Percentiles rank a stretch among this genome's conserved stretches.
Conservation (phyloP, 495 filamentous ascomycete genomes). For the Xylaria cubensis region DNA sequence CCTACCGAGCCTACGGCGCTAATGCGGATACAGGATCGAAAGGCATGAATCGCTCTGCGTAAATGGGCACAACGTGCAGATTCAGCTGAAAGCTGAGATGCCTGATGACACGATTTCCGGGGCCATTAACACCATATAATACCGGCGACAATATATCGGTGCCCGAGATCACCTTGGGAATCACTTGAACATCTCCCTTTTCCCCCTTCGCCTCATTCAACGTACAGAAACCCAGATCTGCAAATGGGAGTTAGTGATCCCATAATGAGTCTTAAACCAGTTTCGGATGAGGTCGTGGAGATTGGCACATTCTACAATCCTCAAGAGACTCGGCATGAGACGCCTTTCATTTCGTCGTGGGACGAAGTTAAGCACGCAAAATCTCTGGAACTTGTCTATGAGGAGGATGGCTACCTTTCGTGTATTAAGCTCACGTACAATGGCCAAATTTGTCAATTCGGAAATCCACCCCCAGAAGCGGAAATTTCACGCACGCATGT, state of each 20-base stretch:
- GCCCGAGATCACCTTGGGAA: background rate
- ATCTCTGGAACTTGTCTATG: background rate
- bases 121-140: background rate
- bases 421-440: background rate
- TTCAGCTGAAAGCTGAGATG: conserved; percentile 13
- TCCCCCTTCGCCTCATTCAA: background rate
- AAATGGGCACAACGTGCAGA: background rate
- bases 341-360: background rate
- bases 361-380: conserved; percentile 10
- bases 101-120: background rate
- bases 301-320: conserved; percentile 12
- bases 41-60: background rate
- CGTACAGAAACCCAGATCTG: background rate
- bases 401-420: conserved; percentile 17
- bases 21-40: background rate
- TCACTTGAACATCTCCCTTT: background rate
- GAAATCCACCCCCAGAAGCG: background rate
- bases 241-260: background rate
- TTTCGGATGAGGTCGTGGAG: conserved; percentile 1
- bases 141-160: background rate
- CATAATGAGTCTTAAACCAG: background rate
- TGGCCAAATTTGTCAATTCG: background rate
- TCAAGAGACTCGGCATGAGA: background rate
- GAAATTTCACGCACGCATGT: conserved; percentile 9
- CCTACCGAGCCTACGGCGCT: background rate